Base-by-base conservation (phyloP, 345 rosid species). In the Populus tremula region DNA sequence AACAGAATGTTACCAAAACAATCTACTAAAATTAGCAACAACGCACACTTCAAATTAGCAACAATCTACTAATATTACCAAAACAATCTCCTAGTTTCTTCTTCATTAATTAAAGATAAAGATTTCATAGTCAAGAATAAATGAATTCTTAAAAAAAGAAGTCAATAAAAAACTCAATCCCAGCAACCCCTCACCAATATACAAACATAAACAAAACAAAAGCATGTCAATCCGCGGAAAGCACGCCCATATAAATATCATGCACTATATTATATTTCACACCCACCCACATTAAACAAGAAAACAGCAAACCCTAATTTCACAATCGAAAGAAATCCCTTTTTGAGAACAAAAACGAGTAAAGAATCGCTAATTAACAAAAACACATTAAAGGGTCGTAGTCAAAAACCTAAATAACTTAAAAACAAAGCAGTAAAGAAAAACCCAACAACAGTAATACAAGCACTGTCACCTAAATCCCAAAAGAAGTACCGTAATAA, bases 231-330 rank as follows among this genome's bases (percentile, higher is more conserved):
- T 59, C 12, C 12, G 10, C 25, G 64, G 64, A 59, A 59, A 59
- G 21, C 59, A 20, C n/a, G n/a, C 23, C 59, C 59, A n/a, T 12
- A 23, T 0, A 59, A 59, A 59, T 59, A 59, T 23, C 64, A 59
- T n/a, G 29, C 64, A n/a, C 27, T n/a, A n/a, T 59, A 59, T 59
- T n/a, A 25, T 4, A 59, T n/a, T 59, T 9, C 64, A 59, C 8
- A 54, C 10, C 27, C 64, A 10, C 29, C 64, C 29, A 59, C 25
- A 10, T n/a, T 59, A 70, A 47, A n/a, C 11, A 71, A 35, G 41
- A 50, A 5, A 27, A 67, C 35, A 25, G n/a, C 16, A n/a, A 77
- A 59, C 79, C 79, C 69, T 59, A 77, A 39, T 59, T 56, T 23
- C 16, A 31, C 69, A 6, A 63, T 17, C 27, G 18, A 8, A 27